A percentile compares a stretch with the other conserved stretches of the same genome.
Conservation (phyloP, 345 rosid genomes). For the Hypericum perforatum region DNA sequence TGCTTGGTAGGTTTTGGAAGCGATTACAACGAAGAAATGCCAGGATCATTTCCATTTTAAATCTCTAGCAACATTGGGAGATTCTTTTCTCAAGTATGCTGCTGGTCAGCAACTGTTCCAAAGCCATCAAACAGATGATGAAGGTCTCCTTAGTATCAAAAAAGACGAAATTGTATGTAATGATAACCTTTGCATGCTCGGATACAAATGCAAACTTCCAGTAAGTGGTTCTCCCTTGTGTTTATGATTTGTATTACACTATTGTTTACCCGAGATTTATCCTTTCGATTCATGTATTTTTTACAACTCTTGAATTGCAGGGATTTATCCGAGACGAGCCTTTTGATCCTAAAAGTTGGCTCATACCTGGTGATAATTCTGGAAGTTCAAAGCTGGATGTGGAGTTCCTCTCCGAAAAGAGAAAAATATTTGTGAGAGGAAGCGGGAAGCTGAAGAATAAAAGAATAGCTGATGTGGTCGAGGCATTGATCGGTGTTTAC, state of each 20-base stretch:
- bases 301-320: conserved; percentile 17
- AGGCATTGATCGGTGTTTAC: conserved; percentile 78
- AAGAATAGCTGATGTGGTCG: conserved; percentile 74
- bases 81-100: conserved; percentile 84
- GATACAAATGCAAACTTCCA: conserved; percentile 63
- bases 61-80: conserved; percentile 87
- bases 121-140: conserved; percentile 38
- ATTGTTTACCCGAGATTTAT: neutral
- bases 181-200: conserved; percentile 57
- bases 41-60: conserved; percentile 73
- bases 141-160: conserved; percentile 67
- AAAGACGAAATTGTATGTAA: conserved; percentile 57
- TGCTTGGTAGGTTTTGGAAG: conserved; percentile 61
- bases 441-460: conserved; percentile 45
- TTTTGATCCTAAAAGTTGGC: conserved; percentile 69
- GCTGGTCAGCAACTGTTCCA: conserved; percentile 64
- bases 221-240: conserved; percentile 25
- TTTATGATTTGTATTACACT: neutral
- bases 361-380: conserved; percentile 51
- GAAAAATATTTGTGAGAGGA: conserved; percentile 35
- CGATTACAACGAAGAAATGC: conserved; percentile 75
- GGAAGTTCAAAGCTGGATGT: conserved; percentile 25
- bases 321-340: conserved; percentile 69
- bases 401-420: conserved; percentile 22
- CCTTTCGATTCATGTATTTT: too few species aligned